phyloP scores from a whole-genome alignment of 179 eudicot species.

The Silene coronaria region DNA sequence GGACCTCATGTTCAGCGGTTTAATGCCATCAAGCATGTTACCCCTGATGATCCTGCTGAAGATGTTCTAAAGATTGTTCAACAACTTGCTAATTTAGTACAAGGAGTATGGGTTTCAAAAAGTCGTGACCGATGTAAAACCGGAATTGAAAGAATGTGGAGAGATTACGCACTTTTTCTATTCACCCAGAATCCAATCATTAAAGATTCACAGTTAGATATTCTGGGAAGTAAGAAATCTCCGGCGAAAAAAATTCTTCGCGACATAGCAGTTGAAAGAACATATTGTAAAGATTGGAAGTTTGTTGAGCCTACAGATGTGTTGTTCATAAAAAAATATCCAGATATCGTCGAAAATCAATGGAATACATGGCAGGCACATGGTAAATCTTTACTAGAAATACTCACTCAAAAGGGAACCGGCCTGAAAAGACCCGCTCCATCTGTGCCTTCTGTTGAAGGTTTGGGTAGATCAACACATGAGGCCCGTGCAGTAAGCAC shows the following conservation, averaged over 20 bases:
- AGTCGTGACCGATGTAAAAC: slow-evolving; percentile 29
- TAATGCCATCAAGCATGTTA: slow-evolving; percentile 50
- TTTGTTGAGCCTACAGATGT: slow-evolving; percentile 59
- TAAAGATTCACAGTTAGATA: slow-evolving; percentile 30
- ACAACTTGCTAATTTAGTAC: slow-evolving; percentile 55
- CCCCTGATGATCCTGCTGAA: slow-evolving; percentile 52
- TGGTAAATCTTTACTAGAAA: slow-evolving; percentile 29
- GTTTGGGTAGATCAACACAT: slow-evolving; percentile 28
- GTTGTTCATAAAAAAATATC: slow-evolving; percentile 45
- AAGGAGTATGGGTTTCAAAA: slow-evolving; percentile 81
- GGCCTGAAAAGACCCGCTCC: slow-evolving; percentile 28
- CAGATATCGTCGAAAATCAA: slow-evolving; percentile 46
- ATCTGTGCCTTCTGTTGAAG: slow-evolving; percentile 31
- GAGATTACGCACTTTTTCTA: slow-evolving; percentile 51
- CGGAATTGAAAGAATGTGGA: slow-evolving; percentile 26
- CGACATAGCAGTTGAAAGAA: slow-evolving; percentile 57
- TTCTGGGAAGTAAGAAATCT: slow-evolving; percentile 27
- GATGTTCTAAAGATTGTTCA: slow-evolving; percentile 50
- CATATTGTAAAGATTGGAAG: slow-evolving; percentile 59
- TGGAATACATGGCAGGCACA: slow-evolving; percentile 35
- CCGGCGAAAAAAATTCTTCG: slow-evolving; percentile 30
- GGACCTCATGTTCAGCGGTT: slow-evolving; percentile 61
- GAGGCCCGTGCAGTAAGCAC: slow-evolving; percentile 26
- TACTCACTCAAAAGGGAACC: slow-evolving; percentile 1
- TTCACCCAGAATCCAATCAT: slow-evolving; percentile 53